Conservation (phyloP, 2,329 filamentous ascomycete species). For the Calonectria naviculata region DNA sequence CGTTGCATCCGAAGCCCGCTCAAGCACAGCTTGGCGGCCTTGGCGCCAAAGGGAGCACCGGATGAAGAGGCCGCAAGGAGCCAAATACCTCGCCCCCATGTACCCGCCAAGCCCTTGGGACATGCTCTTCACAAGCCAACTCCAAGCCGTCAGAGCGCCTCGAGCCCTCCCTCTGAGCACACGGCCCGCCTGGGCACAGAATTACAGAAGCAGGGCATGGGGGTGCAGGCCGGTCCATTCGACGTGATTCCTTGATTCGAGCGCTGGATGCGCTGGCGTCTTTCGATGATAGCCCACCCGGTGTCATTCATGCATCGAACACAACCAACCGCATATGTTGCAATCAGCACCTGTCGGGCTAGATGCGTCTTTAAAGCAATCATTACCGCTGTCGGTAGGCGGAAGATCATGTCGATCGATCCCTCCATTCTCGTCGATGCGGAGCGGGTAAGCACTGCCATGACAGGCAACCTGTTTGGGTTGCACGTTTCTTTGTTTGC, state of each 20-base stretch:
- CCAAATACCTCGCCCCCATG: neutral
- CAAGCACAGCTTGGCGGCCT: neutral
- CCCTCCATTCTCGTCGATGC: neutral
- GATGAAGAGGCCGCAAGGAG: neutral
- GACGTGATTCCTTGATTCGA: neutral
- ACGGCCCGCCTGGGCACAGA: too few relatives aligned
- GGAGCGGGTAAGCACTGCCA: neutral
- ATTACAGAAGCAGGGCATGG: neutral
- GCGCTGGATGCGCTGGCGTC: neutral
- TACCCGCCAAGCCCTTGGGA: neutral
- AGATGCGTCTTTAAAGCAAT: neutral
- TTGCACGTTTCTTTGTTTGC: conserved; percentile 1
- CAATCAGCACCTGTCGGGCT: neutral
- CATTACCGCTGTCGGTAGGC: conserved; percentile 1
- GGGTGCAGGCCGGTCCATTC: neutral
- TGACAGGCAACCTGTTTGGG: neutral
- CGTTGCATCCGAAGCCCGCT: neutral
- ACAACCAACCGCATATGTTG: neutral
- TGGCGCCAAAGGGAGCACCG: neutral
- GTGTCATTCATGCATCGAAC: neutral
- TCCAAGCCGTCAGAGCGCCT: conserved; percentile 23
- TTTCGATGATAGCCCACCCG: neutral
- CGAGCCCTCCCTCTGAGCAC: neutral
- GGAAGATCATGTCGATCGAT: conserved; percentile 7
- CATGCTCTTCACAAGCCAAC: neutral